Base-by-base conservation (phyloP, 441 rosid genomes). In the Lepidium campestre region DNA sequence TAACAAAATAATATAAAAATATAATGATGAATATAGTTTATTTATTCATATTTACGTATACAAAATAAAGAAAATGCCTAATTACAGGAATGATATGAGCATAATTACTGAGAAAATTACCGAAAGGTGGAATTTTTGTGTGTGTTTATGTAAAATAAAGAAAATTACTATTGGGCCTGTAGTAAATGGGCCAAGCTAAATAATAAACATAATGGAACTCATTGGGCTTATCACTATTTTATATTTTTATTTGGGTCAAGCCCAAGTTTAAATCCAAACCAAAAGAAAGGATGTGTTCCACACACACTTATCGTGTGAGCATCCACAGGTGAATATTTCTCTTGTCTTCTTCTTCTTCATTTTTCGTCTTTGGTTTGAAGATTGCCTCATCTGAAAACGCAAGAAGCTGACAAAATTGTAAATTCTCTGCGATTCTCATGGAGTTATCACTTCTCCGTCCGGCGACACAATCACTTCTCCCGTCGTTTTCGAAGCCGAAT, bases 371-470 rank as follows among this genome's bases (percentile, higher is more conserved):
- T 29, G 7, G 9, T 29, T 29, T 29, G n/a, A 14, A 70, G 80
- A 82, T 79, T 70, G 65, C 76, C 44, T 41, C 67, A 71, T 67
- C 74, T 62, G 48, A 12, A 61, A 61, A 60, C 7, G 3, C 15
- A 49, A 58, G 44, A 59, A 57, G 55, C 46, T 41, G 50, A 65
- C 75, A 39, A 60, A 32, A 41, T 42, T 57, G 45, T 12, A n/a
- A 32, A 32, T 36, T 55, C 70, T 57, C 57, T 48, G 55, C 81
- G 44, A 35, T 78, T 23, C n/a, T 79, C 52, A 47, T 80, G 19
- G 85, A 80, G 48, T 6, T 81, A 50, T 80, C 80, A 15, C 76
- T 86, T 65, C 73, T 79, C 54, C 79, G 81, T 17, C 70, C 83
- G 5, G 20, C 65, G 39, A 32, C 79, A 3, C 78, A 79, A 5